phyloP scores from a whole-genome alignment of 306 rosid genomes.

The Nissolia schottii region DNA sequence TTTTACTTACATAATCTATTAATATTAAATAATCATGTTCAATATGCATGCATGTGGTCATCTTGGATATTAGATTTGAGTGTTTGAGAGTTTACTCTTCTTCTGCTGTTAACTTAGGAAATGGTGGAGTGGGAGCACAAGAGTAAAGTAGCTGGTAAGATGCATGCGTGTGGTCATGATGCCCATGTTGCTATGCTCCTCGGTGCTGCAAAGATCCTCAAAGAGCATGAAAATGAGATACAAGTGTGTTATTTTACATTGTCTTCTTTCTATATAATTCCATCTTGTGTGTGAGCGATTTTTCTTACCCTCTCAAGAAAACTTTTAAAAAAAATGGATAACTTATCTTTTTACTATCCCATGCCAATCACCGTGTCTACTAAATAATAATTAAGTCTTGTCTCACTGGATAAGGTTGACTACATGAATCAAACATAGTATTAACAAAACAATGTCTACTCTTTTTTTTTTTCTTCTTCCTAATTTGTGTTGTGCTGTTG shows the following conservation, averaged over 20 bases:
- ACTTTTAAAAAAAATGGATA: not conserved
- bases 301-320: not conserved
- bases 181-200: slow-evolving; percentile 81
- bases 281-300: not conserved
- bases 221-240: slow-evolving; percentile 58
- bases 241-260: not conserved
- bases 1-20: too few relatives aligned
- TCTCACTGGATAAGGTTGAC: too few relatives aligned
- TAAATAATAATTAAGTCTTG: too few relatives aligned
- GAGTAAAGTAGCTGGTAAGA: slow-evolving; percentile 70
- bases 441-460: too few relatives aligned
- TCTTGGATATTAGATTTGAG: too few relatives aligned
- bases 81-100: too few relatives aligned
- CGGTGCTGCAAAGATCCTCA: slow-evolving; percentile 79
- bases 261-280: not conserved
- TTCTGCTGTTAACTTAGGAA: slow-evolving; percentile 56
- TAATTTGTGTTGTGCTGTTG: not conserved
- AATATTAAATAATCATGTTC: too few relatives aligned
- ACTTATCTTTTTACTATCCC: not conserved
- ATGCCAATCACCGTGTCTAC: not conserved
- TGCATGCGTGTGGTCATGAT: slow-evolving; percentile 88
- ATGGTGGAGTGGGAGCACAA: slow-evolving; percentile 80
- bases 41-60: too few relatives aligned
- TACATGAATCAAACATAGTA: too few relatives aligned
- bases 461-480: too few relatives aligned